A percentile compares a stretch with the other conserved stretches of the same genome.
Evolutionary conservation across 1,284 basidiomycete species (phyloP).

Genomic region (Cryptococcus neoformans): DNA sequence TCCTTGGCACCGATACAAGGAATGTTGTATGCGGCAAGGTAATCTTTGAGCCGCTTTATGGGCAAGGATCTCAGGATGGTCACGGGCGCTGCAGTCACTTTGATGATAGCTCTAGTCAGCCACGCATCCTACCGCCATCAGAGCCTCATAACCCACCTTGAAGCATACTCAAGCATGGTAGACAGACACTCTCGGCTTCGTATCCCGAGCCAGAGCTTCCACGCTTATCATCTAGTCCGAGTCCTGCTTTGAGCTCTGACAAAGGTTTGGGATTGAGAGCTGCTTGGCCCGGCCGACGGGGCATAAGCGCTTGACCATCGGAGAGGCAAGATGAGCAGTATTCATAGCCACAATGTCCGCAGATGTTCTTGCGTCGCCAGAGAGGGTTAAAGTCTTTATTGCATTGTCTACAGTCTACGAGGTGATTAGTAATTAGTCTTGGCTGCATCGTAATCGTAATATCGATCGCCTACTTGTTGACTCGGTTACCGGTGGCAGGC

Average conservation of each 20-base stretch:
- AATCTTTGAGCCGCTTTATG: constrained; percentile 46
- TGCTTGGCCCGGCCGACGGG: constrained; percentile 23
- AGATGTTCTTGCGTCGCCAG: constrained; percentile 39
- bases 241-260: constrained; percentile 22
- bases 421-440: not conserved
- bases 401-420: constrained; percentile 44
- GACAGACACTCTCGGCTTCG: constrained; percentile 45
- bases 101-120: not conserved
- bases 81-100: constrained; percentile 45
- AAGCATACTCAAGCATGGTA: constrained; percentile 42
- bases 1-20: constrained; percentile 35
- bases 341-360: constrained; percentile 48
- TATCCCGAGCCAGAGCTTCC: constrained; percentile 29
- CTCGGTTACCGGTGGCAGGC: constrained; percentile 38
- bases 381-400: constrained; percentile 44
- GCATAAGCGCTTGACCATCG: constrained; percentile 48
- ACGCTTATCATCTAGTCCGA: constrained; percentile 19
- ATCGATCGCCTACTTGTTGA: too few species aligned
- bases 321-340: constrained; percentile 45
- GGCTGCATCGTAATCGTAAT: too few species aligned
- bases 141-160: constrained; percentile 34
- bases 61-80: constrained; percentile 38
- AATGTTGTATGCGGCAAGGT: constrained; percentile 45
- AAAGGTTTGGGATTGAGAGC: constrained; percentile 7
- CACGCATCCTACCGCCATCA: not conserved